phyloP scores from a whole-genome alignment of 2,329 filamentous ascomycete species.

The Colletotrichum sp. region DNA sequence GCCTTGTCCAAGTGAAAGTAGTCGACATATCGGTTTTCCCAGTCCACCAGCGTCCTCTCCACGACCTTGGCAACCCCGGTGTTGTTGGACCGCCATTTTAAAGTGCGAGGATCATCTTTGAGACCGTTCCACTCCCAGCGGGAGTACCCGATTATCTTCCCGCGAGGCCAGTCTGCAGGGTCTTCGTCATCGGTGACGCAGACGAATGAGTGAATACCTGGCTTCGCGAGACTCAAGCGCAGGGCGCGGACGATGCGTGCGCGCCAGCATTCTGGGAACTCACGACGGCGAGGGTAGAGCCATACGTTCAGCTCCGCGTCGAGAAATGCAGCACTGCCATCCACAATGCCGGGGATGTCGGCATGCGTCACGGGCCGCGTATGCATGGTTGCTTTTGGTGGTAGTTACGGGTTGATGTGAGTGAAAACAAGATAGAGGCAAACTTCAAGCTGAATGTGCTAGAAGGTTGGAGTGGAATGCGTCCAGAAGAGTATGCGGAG shows the following conservation, averaged over 20 bases:
- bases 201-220: background rate
- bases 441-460: background rate
- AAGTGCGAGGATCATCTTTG: background rate
- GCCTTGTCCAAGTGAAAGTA: background rate
- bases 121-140: background rate
- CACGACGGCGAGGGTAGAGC: background rate
- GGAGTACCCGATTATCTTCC: background rate
- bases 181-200: background rate
- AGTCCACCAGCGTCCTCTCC: background rate
- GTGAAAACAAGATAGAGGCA: background rate
- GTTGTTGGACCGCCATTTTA: background rate
- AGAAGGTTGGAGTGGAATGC: background rate
- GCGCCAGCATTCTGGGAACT: background rate
- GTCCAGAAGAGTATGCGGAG: background rate
- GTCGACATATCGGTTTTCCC: background rate
- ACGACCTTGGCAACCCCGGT: background rate
- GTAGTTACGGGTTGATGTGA: fast-evolving
- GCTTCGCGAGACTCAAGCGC: background rate
- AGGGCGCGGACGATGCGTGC: background rate
- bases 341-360: background rate
- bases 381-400: background rate
- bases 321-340: background rate
- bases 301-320: background rate
- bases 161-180: background rate
- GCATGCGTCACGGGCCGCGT: background rate